These are phyloP conservation scores for Apiotrichum gamsii DNA, from an alignment of 1,284 basidiomycete species.

Conservation along the genomic window DNA sequence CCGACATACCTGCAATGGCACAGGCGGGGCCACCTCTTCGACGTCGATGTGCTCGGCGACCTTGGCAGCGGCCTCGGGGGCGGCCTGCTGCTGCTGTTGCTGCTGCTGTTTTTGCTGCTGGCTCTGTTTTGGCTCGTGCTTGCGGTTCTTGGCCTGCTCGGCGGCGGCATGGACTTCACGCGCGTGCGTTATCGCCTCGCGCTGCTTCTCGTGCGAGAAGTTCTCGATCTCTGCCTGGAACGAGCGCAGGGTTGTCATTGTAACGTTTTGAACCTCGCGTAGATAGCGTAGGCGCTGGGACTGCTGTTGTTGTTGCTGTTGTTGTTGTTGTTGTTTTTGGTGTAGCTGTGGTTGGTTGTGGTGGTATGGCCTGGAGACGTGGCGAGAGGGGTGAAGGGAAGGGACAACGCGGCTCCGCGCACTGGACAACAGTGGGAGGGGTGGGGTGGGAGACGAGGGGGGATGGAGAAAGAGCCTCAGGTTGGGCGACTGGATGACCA, in stretches of 20 bases:
- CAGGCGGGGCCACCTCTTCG: slow-evolving; percentile 25
- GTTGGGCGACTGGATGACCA: background rate
- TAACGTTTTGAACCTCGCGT: too few species aligned
- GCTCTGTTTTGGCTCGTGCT: slow-evolving; percentile 2
- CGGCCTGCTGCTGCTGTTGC: background rate
- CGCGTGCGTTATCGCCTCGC: slow-evolving; percentile 34
- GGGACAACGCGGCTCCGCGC: background rate
- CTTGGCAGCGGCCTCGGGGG: background rate
- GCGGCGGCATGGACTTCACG: slow-evolving; percentile 37
- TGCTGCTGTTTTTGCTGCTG: background rate
- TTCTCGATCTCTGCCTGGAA: slow-evolving; percentile 47
- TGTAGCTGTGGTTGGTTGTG: background rate
- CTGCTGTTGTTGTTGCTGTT: background rate
- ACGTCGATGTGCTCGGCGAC: slow-evolving; percentile 11
- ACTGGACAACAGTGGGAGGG: too few species aligned
- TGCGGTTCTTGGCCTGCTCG: slow-evolving; percentile 36
- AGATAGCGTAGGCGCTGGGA: background rate
- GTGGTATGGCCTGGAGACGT: too few species aligned
- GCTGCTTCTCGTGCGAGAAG: slow-evolving; percentile 41
- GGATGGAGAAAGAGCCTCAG: background rate
- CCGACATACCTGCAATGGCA: slow-evolving; percentile 31
- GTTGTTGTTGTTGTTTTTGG: too few species aligned
- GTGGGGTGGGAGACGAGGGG: background rate
- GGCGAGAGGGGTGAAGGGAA: too few species aligned
- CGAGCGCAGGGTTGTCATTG: slow-evolving; percentile 43